Conservation (phyloP, 169 alveolate genomes). For the Cryptosporidium sp. region DNA sequence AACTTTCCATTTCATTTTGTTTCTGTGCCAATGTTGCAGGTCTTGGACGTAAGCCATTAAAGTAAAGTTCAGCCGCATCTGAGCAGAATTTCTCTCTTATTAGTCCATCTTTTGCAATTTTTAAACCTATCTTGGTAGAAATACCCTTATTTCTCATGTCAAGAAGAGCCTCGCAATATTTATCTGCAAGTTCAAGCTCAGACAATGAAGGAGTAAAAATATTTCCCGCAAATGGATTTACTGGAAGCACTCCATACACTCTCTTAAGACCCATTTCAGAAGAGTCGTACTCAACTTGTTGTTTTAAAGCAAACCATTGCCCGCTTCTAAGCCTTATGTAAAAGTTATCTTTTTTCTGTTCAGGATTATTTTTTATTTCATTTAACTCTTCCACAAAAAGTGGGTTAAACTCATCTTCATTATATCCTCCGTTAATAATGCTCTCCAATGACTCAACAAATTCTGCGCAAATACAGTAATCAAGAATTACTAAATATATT, state of each 20-base stretch:
- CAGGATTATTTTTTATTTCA: conserved; percentile 16
- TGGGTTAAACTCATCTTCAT: conserved; percentile 53
- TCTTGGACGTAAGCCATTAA: conserved; percentile 54
- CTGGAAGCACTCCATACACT: conserved; percentile 37
- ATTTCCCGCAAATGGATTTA: conserved; percentile 42
- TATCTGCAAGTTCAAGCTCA: conserved; percentile 57
- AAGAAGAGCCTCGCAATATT: conserved; percentile 57
- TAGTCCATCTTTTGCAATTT: conserved; percentile 41
- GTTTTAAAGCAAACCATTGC: conserved; percentile 65
- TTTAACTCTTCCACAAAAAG: conserved; percentile 50
- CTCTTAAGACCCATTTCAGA: conserved; percentile 44
- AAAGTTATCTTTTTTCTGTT: conserved; percentile 25
- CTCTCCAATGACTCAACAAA: conserved; percentile 14
- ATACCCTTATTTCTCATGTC: conserved; percentile 59
- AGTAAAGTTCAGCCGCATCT: conserved; percentile 66
- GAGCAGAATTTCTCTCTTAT: conserved; percentile 45
- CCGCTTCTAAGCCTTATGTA: conserved; percentile 48
- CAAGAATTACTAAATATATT: not conserved
- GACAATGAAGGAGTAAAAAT: conserved; percentile 34
- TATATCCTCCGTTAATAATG: conserved; percentile 14
- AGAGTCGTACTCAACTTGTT: conserved; percentile 57
- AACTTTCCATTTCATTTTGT: conserved; percentile 27
- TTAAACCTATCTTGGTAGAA: conserved; percentile 36
- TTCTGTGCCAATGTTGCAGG: conserved; percentile 38
- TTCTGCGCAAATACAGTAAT: conserved; percentile 19